Conservation (phyloP, 2,329 filamentous ascomycete species). For the Cladosporium velox region DNA sequence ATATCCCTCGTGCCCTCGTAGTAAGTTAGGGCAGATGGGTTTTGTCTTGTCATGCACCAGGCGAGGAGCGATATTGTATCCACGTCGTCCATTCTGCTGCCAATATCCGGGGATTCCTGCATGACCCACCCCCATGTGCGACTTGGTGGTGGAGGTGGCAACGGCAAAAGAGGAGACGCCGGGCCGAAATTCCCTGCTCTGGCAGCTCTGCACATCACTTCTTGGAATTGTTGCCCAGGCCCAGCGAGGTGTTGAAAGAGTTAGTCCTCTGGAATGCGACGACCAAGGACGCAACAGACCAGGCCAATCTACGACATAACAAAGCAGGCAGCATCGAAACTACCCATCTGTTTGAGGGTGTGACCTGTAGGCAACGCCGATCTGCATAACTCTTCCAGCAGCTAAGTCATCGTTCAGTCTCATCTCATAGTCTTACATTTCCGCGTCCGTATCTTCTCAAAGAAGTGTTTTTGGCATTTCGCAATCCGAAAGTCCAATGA, state of each 20-base stretch:
- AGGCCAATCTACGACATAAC: neutral
- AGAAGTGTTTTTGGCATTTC: neutral
- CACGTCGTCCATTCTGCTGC: neutral
- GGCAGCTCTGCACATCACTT: neutral
- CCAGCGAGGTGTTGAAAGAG: neutral
- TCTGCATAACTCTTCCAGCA: neutral
- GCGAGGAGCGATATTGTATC: neutral
- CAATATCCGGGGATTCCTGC: slow-evolving; percentile 11
- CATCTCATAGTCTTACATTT: neutral
- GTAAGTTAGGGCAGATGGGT: neutral
- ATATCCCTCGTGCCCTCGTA: slow-evolving; percentile 2
- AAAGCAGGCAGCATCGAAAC: neutral
- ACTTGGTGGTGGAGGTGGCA: neutral
- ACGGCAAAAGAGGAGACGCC: slow-evolving; percentile 11
- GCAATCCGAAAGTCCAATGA: neutral
- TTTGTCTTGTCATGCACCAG: neutral
- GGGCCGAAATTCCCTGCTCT: slow-evolving; percentile 10
- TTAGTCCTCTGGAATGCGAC: neutral
- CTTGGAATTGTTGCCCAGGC: neutral
- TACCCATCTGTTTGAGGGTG: neutral
- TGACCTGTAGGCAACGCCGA: neutral
- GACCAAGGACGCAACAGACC: neutral
- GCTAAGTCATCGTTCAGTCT: slow-evolving; percentile 1
- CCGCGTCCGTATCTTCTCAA: neutral
- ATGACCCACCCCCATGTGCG: slow-evolving; percentile 10